Evolutionary conservation across 2,329 filamentous ascomycete species (phyloP).

Genomic region (Blumeria graminis): DNA sequence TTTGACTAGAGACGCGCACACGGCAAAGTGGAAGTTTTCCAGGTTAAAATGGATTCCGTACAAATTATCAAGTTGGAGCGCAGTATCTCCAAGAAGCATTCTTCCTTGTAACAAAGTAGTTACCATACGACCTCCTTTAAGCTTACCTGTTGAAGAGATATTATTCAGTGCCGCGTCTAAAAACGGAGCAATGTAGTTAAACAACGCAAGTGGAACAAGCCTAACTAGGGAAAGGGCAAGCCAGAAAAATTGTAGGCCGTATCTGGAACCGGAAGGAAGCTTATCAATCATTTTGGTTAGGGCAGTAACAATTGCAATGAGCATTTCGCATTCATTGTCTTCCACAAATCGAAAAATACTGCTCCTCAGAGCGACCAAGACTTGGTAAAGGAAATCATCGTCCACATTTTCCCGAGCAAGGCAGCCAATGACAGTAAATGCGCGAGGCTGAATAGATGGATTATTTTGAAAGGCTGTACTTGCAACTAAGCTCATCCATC

Average conservation of each 20-base stretch:
- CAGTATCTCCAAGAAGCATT: conserved; percentile 34
- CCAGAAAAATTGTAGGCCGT: conserved; percentile 47
- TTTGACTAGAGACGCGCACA: conserved; percentile 37
- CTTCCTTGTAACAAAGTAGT: conserved; percentile 35
- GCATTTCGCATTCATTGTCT: conserved; percentile 40
- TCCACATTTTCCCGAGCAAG: conserved; percentile 47
- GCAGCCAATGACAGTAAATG: conserved; percentile 48
- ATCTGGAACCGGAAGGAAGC: conserved; percentile 39
- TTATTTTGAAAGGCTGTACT: conserved; percentile 53
- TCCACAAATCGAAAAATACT: conserved; percentile 41
- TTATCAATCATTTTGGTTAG: conserved; percentile 50
- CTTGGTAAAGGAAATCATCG: conserved; percentile 46
- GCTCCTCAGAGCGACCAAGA: conserved; percentile 40
- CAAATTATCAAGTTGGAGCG: conserved; percentile 34
- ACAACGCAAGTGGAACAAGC: conserved; percentile 34
- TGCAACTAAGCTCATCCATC: conserved; percentile 50
- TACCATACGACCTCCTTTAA: conserved; percentile 34
- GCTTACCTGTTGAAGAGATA: conserved; percentile 34
- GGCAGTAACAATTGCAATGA: conserved; percentile 40
- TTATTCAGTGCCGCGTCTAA: conserved; percentile 40
- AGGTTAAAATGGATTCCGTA: conserved; percentile 40
- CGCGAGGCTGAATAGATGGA: conserved; percentile 42
- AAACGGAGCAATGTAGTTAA: conserved; percentile 41
- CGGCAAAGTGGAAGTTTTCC: conserved; percentile 42
- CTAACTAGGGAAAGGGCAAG: conserved; percentile 41